These are phyloP conservation scores for Lodderomyces metapsilosis DNA, from an alignment of 1,139 yeast genomes.

Conservation along the genomic window DNA sequence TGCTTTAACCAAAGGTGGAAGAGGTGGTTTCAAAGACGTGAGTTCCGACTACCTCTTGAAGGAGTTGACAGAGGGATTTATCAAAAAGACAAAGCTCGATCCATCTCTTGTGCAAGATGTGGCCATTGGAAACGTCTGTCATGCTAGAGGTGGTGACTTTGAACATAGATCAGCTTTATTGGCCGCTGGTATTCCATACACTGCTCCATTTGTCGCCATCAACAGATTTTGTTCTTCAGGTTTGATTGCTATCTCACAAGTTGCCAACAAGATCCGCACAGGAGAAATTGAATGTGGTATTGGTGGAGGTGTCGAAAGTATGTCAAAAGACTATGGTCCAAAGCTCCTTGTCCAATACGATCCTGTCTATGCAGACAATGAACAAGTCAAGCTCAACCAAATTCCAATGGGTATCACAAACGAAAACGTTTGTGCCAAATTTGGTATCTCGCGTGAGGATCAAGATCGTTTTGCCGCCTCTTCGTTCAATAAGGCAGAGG, in stretches of 20 bases:
- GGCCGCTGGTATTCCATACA: constrained; percentile 33
- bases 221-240: constrained; percentile 45
- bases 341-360: constrained; percentile 26
- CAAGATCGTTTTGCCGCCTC: constrained; percentile 49
- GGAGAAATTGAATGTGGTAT: constrained; percentile 35
- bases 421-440: constrained; percentile 36
- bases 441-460: constrained; percentile 54
- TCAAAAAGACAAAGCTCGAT: constrained; percentile 27
- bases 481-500: constrained; percentile 35
- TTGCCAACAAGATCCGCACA: constrained; percentile 30
- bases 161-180: constrained; percentile 72
- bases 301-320: constrained; percentile 46
- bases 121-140: constrained; percentile 78
- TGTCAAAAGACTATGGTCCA: constrained; percentile 42
- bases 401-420: constrained; percentile 71
- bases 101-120: constrained; percentile 60
- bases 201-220: constrained; percentile 35
- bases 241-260: constrained; percentile 35
- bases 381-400: constrained; percentile 22
- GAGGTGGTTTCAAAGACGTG: constrained; percentile 36
- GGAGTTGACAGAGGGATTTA: constrained; percentile 26
- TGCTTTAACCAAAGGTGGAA: constrained; percentile 35
- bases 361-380: constrained; percentile 18
- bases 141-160: constrained; percentile 81
- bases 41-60: constrained; percentile 36